A percentile compares a stretch with the other conserved stretches of the same genome.
Conservation (phyloP, 768 basidiomycete species). For the Suillus clintonianus region DNA sequence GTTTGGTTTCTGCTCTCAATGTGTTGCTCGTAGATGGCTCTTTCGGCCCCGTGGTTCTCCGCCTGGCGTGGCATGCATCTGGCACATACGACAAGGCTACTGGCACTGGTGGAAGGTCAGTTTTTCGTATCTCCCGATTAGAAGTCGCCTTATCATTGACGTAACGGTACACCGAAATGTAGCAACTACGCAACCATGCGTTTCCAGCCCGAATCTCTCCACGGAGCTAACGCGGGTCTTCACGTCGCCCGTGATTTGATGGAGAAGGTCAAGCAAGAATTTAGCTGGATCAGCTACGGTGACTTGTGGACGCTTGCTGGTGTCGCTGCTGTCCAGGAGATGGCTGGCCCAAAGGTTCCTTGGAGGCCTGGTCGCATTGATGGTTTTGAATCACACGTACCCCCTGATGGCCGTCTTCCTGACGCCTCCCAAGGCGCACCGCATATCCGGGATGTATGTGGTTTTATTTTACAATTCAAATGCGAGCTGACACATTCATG, state of each 20-base stretch:
- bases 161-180: conserved; percentile 8
- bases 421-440: conserved; percentile 83
- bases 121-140: conserved; percentile 1
- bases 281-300: conserved; percentile 93
- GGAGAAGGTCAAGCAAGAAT: conserved; percentile 86
- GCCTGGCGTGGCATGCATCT: conserved; percentile 93
- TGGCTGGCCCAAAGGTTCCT: conserved; percentile 88
- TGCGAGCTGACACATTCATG: not conserved
- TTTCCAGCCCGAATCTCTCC: conserved; percentile 84
- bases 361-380: conserved; percentile 95
- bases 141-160: conserved; percentile 9
- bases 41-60: conserved; percentile 83
- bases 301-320: conserved; percentile 97
- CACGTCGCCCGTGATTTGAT: conserved; percentile 78
- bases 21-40: conserved; percentile 65
- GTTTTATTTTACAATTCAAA: not conserved
- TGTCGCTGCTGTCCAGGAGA: conserved; percentile 90
- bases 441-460: conserved; percentile 72
- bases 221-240: conserved; percentile 84
- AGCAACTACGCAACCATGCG: conserved; percentile 99
- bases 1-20: conserved; percentile 2
- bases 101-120: conserved; percentile 78
- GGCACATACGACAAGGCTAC: conserved; percentile 87
- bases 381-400: conserved; percentile 70
- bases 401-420: conserved; percentile 88